These are phyloP conservation scores for Salix suchowensis DNA, from an alignment of 345 rosid genomes.

Conservation along the genomic window DNA sequence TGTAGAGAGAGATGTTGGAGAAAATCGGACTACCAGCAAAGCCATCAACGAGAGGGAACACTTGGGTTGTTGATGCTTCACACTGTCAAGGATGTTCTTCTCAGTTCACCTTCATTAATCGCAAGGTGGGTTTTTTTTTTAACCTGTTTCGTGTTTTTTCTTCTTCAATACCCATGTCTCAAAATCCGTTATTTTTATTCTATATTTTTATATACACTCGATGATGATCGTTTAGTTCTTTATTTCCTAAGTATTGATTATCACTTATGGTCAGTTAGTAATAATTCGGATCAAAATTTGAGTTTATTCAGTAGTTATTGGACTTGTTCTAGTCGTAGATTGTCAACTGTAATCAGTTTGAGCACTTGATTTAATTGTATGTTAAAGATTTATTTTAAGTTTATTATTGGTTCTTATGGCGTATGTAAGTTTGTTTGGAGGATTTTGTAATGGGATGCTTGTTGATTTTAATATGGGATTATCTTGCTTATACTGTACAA, in stretches of 20 bases:
- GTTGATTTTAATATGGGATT: neutral
- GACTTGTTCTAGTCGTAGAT: neutral
- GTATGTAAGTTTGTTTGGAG: neutral
- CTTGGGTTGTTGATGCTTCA: constrained; percentile 82
- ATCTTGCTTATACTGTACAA: neutral
- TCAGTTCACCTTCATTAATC: constrained; percentile 92
- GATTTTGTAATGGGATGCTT: neutral
- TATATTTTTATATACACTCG: neutral
- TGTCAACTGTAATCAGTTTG: neutral
- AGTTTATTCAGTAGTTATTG: neutral
- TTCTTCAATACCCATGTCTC: constrained; percentile 9
- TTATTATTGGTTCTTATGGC: neutral
- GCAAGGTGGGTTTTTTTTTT: constrained; percentile 52
- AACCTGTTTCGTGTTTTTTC: too few relatives aligned
- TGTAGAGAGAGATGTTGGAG: constrained; percentile 54
- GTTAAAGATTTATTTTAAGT: neutral
- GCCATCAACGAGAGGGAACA: constrained; percentile 73
- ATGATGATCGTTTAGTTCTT: neutral
- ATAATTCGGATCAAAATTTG: neutral
- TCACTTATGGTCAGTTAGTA: neutral
- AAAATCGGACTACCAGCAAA: constrained; percentile 84
- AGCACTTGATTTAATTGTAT: neutral
- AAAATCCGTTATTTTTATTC: neutral
- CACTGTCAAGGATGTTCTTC: constrained; percentile 97
- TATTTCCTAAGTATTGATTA: neutral